Base-by-base conservation (phyloP, 75 land plant genomes). In the Pseudotsuga menziesii region DNA sequence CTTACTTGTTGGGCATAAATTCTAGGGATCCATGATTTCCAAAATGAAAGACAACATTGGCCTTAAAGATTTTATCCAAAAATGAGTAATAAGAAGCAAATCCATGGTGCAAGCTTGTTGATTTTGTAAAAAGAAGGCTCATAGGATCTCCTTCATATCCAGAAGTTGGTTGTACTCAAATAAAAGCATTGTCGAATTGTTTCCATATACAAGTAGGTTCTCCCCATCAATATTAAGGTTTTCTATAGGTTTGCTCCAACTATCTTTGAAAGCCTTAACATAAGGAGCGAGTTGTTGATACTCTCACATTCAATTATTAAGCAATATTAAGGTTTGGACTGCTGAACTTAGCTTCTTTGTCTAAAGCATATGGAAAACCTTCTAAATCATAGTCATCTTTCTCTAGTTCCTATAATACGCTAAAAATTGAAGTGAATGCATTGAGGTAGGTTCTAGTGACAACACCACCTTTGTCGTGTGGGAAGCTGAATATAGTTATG, bases 1-100 rank as follows among this genome's bases (percentile, higher is more conserved):
- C 96, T 80, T 97, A 93, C 78, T 97, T 97, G 25, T 98, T 96
- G n/a, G 98, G 99, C 99, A 94, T 97, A 80, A 97, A 97, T 80
- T 97, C 99, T 48, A 97, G 79, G 2, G 99, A 97, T 0, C 99
- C 99, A 78, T 97, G 99, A 58, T 98, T 94, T 39, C 99, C 99
- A 78, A 97, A 97, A 79, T 97, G 98, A 13, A 94, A 88, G 48
- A 97, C 96, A 69, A 96, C 95, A 74, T 97, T 96, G 6, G 98
- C 99, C 39, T 79, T 74, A 78, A 97, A 97, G 35, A 97, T 93
- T 76, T 94, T 92, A 81, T 97, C 98, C 11, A 97, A 88, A 58
- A 84, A 97, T 23, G 98, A 91, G 75, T 97, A 97, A 69, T 97
- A 97, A 9, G 99, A 98, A n/a, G 98, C 98, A 80, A 97, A 97